Base-by-base conservation (phyloP, 2,329 filamentous ascomycete genomes). In the Macrophomina pseudophaseolina region DNA sequence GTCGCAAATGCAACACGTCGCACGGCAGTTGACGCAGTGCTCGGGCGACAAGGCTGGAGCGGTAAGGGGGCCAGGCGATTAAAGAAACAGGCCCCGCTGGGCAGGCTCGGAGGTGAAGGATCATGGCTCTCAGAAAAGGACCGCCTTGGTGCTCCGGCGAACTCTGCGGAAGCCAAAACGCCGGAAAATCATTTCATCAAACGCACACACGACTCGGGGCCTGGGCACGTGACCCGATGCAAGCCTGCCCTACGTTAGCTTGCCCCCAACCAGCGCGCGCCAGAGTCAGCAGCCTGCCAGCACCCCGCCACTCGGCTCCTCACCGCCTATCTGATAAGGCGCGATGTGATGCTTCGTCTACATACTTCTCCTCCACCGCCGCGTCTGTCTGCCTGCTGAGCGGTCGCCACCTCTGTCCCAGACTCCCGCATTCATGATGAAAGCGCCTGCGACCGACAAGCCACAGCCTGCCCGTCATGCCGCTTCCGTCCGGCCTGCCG, bases 111-210 rank as follows among this genome's bases (percentile, higher is more conserved):
- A 62, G 58, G 58, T 48, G 58, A 62, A 48, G 58, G 58, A 62
- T 62, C 58, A 62, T 38, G 58, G 44, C 58, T 48, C 12, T 48
- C 12, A 48, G 58, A 44, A 35, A 48, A 12, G 32, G 42, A 18
- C 58, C 44, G 58, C 42, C 58, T 23, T 44, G 42, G 11, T 38
- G 58, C 42, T 38, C 58, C 18, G 58, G 40, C 30, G 58, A 32
- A 35, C 58, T 12, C 58, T 62, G 42, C 42, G 56, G 42, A 33
- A 48, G 56, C 40, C 56, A 60, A 46, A 48, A 48, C 56, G 35
- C 33, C 56, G 44, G 58, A 62, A 62, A 62, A 62, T 62, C 58
- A 62, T 62, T 62, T 62, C 58, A 62, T 62, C 58, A 62, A 62
- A 23, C 32, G 16, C 58, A 49, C 58, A 49, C 58, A 62, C 58